phyloP scores from a whole-genome alignment of 2,329 filamentous ascomycete genomes.

The Ophiostoma populinum region DNA sequence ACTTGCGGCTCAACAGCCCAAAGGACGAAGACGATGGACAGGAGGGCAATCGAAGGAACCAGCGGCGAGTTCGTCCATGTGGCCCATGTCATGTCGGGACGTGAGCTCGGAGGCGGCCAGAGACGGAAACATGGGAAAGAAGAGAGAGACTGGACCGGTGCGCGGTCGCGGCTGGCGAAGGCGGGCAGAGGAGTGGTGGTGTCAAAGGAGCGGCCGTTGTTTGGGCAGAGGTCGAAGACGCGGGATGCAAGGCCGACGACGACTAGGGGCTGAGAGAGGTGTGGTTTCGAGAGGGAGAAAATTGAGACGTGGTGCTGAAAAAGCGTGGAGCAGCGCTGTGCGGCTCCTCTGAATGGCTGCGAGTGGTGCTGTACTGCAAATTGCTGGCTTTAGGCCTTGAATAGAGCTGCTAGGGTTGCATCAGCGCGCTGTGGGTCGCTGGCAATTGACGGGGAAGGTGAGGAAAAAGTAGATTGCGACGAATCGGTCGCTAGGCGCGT shows the following conservation, averaged over 20 bases:
- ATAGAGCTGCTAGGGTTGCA: too few species aligned
- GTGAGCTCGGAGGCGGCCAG: slow-evolving; percentile 6
- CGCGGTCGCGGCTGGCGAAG: neutral
- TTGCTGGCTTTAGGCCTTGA: too few species aligned
- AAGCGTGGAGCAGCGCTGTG: too few species aligned
- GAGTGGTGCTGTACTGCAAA: too few species aligned
- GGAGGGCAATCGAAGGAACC: slow-evolving; percentile 26
- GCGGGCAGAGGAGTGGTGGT: neutral
- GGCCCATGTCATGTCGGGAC: slow-evolving; percentile 31
- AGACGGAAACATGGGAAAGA: slow-evolving; percentile 8
- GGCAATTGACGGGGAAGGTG: too few species aligned
- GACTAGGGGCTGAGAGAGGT: neutral
- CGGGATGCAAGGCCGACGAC: neutral
- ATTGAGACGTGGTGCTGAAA: too few species aligned
- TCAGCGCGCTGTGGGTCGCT: too few species aligned
- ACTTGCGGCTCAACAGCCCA: slow-evolving; percentile 28
- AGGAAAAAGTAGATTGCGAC: too few species aligned
- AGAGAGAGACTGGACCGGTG: neutral
- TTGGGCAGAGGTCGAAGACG: slow-evolving; percentile 1
- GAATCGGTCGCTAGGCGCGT: too few species aligned
- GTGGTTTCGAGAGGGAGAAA: slow-evolving; percentile 3
- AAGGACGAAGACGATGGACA: slow-evolving; percentile 25
- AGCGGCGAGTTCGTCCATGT: slow-evolving; percentile 25
- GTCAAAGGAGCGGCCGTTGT: neutral
- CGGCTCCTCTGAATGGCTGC: too few species aligned